Base-by-base conservation (phyloP, 139 green algal genomes). In the Closterium sp. region DNA sequence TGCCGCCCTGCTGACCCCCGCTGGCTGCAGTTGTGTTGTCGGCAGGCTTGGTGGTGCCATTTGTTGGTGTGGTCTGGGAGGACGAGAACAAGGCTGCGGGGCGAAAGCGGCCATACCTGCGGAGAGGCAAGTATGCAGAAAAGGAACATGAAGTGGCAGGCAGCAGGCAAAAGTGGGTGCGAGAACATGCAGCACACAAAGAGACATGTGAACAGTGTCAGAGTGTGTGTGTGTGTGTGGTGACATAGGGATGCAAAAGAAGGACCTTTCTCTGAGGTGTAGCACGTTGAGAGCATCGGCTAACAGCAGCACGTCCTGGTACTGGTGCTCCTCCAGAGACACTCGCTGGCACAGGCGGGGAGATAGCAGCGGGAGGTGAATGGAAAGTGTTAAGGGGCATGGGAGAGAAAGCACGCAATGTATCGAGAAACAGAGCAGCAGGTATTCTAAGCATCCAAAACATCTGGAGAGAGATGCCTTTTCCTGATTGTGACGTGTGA, bases 271-370 rank as follows among this genome's bases (percentile, higher is more conserved):
- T 31, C 89, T 30, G n/a, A 91, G 42, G 24, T 13, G 89, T 2
- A 89, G 22, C 30, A 91, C 31, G 70, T 70, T 89, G 29, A 91
- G 89, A 9, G 45, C 31, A 28, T 89, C 89, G 1, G 70, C 70
- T 29, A 91, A 21, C 70, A 91, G 89, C 30, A 89, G 89, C 89
- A 91, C 17, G 70, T 91, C 89, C 70, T 50, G 89, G n/a, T 91
- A 89, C 45, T 91, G 89, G 31, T 91, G 89, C 30, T 91, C 89
- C 42, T 91, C 89, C 89, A 91, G 62, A 5, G 62, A 79, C 62
- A 79, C 62, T 79, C 62, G 62, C 62, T 79, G 62, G 17, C 17
- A 79, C 1, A 79, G 62, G 27, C 3, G 10, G 62, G 62, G 62
- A 9, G 7, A 50, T 0, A 50, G 7, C 11, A 9, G 5, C 1